Evolutionary conservation across 2,329 filamentous ascomycete species (phyloP).

Genomic region (Colletotrichum magnum): DNA sequence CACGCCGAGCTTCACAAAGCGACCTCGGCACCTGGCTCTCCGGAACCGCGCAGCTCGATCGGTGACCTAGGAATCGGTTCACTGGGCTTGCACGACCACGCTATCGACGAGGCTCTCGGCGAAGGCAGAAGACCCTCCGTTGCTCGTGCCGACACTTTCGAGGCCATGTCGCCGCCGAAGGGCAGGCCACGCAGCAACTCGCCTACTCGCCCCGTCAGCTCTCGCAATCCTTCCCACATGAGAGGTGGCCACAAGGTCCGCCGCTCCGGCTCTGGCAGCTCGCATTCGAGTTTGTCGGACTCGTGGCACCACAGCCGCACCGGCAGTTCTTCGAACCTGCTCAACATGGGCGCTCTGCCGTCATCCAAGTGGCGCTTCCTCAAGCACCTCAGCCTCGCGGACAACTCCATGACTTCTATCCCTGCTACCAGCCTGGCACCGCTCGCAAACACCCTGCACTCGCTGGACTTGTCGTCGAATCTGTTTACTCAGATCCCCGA

Average conservation of each 20-base stretch:
- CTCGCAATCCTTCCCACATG: slow-evolving; percentile 79
- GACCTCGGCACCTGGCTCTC: slow-evolving; percentile 77
- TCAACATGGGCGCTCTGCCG: slow-evolving; percentile 80
- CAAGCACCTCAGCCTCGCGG: slow-evolving; percentile 89
- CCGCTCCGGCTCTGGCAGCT: slow-evolving; percentile 92
- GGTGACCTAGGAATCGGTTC: slow-evolving; percentile 72
- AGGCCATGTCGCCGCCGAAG: slow-evolving; percentile 60
- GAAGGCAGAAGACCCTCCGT: slow-evolving; percentile 60
- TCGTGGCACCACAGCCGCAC: slow-evolving; percentile 71
- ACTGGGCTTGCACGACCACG: slow-evolving; percentile 66
- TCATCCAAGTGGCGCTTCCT: slow-evolving; percentile 95
- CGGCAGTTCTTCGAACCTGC: slow-evolving; percentile 84
- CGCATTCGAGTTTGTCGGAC: slow-evolving; percentile 82
- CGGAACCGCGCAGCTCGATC: slow-evolving; percentile 62
- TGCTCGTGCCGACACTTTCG: slow-evolving; percentile 63
- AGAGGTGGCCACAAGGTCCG: slow-evolving; percentile 82
- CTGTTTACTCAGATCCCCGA: slow-evolving; percentile 96
- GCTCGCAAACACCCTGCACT: slow-evolving; percentile 89
- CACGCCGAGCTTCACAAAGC: slow-evolving; percentile 78
- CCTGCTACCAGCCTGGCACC: slow-evolving; percentile 82
- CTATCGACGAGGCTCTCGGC: slow-evolving; percentile 57
- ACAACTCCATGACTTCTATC: slow-evolving; percentile 90
- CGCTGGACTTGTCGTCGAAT: slow-evolving; percentile 92
- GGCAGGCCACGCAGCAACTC: slow-evolving; percentile 82
- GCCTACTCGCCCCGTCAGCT: slow-evolving; percentile 81